Evolutionary conservation across 1,284 basidiomycete genomes (phyloP).

Genomic region (Ganoderma boninense): DNA sequence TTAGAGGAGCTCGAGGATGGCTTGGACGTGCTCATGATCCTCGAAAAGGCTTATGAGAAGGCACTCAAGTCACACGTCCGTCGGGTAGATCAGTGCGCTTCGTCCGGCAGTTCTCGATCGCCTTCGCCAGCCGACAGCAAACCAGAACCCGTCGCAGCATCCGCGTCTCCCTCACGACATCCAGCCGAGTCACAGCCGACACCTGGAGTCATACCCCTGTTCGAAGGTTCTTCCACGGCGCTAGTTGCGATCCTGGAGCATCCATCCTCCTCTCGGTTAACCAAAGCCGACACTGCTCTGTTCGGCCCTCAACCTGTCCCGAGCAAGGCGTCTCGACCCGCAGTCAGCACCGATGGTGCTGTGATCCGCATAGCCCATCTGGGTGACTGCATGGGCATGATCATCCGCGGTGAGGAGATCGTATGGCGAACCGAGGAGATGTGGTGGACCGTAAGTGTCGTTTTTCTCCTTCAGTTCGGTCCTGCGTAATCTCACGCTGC

Average conservation of each 20-base stretch:
- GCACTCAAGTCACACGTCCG: slow-evolving; percentile 68
- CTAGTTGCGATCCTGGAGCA: slow-evolving; percentile 72
- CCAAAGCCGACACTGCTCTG: slow-evolving; percentile 26
- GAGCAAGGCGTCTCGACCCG: slow-evolving; percentile 20
- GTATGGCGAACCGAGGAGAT: slow-evolving; percentile 93
- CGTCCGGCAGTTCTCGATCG: slow-evolving; percentile 26
- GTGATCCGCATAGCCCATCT: slow-evolving; percentile 91
- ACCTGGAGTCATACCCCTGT: slow-evolving; percentile 47
- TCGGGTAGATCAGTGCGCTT: slow-evolving; percentile 17
- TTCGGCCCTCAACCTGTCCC: slow-evolving; percentile 33
- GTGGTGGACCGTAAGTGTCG: slow-evolving; percentile 81
- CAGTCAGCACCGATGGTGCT: slow-evolving; percentile 26
- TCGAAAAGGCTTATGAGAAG: slow-evolving; percentile 72
- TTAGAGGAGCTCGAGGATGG: slow-evolving; percentile 72
- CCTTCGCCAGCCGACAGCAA: slow-evolving; percentile 22
- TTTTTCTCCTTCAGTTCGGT: slow-evolving; percentile 13
- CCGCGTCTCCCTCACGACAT: slow-evolving; percentile 20
- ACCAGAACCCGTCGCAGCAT: slow-evolving; percentile 15
- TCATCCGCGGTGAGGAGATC: slow-evolving; percentile 81
- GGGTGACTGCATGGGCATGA: slow-evolving; percentile 91
- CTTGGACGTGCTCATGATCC: slow-evolving; percentile 69
- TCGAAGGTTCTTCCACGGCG: slow-evolving; percentile 74
- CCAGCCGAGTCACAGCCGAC: slow-evolving; percentile 18
- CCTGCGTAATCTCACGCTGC: not conserved
- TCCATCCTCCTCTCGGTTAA: slow-evolving; percentile 32